Evolutionary conservation across 2,329 filamentous ascomycete genomes (phyloP).

Genomic region (Diaporthe sp.): DNA sequence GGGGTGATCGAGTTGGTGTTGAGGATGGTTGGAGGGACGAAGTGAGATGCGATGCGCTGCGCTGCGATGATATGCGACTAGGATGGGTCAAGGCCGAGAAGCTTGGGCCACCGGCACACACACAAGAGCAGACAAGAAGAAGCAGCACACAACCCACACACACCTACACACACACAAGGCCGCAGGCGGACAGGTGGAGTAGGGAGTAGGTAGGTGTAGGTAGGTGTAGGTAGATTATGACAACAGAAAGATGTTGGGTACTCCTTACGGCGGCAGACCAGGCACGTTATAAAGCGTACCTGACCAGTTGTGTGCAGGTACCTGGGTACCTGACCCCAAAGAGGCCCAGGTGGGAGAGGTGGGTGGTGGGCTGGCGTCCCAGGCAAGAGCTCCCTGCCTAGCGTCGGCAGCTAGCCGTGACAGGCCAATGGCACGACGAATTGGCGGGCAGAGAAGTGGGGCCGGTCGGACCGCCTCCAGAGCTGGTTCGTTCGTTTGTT

Average conservation of each 20-base stretch:
- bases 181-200: constrained; percentile 11
- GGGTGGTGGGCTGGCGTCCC: background rate
- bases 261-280: background rate
- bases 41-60: constrained; percentile 8
- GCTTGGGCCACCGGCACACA: constrained; percentile 30
- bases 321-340: background rate
- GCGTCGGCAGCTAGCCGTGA: constrained; percentile 35
- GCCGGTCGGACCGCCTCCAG: background rate
- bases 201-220: background rate
- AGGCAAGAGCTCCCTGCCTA: constrained; percentile 26
- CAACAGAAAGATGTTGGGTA: background rate
- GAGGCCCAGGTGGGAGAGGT: background rate
- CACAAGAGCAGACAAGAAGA: background rate
- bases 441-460: background rate
- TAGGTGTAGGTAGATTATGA: too few species aligned
- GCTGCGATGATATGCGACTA: constrained; percentile 12
- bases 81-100: constrained; percentile 12
- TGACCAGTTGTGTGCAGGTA: background rate
- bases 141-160: background rate
- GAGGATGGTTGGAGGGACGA: constrained; percentile 13
- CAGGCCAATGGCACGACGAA: constrained; percentile 12
- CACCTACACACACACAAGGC: background rate
- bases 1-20: background rate
- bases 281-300: background rate
- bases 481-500: background rate